These are phyloP conservation scores for Aureobasidium pullulans DNA, from an alignment of 2,329 filamentous ascomycete species.

Conservation along the genomic window DNA sequence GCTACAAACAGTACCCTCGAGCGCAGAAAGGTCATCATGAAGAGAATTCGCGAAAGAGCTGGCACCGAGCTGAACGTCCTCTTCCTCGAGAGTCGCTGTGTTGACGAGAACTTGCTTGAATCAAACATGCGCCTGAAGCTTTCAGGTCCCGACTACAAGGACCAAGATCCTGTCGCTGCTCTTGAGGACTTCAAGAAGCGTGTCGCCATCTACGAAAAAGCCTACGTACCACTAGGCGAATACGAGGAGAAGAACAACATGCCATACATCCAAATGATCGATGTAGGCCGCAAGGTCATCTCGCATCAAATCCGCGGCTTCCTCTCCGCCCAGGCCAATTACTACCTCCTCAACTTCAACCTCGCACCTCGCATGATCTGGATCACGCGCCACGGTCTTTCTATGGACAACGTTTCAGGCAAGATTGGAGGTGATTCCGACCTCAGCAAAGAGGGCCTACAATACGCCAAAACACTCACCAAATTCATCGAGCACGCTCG, in stretches of 20 bases:
- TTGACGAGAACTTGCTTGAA: constrained; percentile 75
- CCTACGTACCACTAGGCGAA: constrained; percentile 81
- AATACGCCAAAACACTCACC: constrained; percentile 72
- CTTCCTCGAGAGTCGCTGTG: constrained; percentile 91
- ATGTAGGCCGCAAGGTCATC: constrained; percentile 90
- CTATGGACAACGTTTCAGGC: constrained; percentile 74
- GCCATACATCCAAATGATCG: constrained; percentile 96
- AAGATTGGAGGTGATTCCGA: constrained; percentile 88
- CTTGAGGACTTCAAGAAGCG: constrained; percentile 87
- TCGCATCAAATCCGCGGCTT: constrained; percentile 88
- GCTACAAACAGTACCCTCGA: constrained; percentile 94
- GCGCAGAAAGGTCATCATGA: constrained; percentile 72
- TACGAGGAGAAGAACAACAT: constrained; percentile 86
- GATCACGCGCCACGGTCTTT: constrained; percentile 95
- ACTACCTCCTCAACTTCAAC: constrained; percentile 95
- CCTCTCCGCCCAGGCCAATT: constrained; percentile 83
- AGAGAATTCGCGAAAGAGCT: constrained; percentile 56
- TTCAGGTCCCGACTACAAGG: constrained; percentile 89
- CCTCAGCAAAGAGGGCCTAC: constrained; percentile 70
- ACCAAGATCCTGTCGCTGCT: constrained; percentile 80
- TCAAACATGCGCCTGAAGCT: constrained; percentile 97
- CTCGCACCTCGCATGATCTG: constrained; percentile 92
- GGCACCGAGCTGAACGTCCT: constrained; percentile 81
- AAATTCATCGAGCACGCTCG: constrained; percentile 77
- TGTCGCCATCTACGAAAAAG: constrained; percentile 87